Base-by-base conservation (phyloP, 176 grass and related monocot genomes). In the Carex parvula region DNA sequence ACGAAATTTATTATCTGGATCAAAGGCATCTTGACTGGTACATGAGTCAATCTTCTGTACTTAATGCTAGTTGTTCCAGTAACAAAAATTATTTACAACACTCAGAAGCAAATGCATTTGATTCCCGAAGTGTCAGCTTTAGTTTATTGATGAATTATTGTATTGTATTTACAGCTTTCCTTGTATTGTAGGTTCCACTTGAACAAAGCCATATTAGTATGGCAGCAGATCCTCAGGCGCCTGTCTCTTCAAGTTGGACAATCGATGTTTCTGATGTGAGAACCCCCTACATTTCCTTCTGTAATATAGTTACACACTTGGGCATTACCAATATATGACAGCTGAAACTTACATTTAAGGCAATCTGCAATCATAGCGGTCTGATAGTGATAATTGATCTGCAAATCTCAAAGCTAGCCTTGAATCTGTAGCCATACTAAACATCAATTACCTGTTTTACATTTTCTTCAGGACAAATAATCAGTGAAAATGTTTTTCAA, bases 191-290 rank as follows among this genome's bases (percentile, higher is more conserved):
- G 86, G 60, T 80, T 84, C 60, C 48, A 79, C 55, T 79, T 53
- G 71, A 88, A 63, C 59, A 84, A 67, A 48, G 61, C 46, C 83
- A 80, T 70, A 50, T 79, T 16, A 64, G 22, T 73, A 88, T 85
- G 72, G 82, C 29, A 85, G 67, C 62, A 35, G 74, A 85, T 85
- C 87, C 82, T 84, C 64, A 70, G 14, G 30, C 80, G 73, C 64
- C n/a, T 50, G 41, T 54, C 46, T 21, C 82, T 42, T 11, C 82
- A 79, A 88, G 35, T 81, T 84, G 87, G 83, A 58, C 81, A 17
- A 85, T 84, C 20, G 64, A 85, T 81, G 21, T 85, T 67, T 81
- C 82, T 69, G 75, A 89, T 71, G 87, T 81, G 82, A 81, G 83
- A 37, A 16, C 18, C 64, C 41, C 8, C 12, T 84, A 42, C 37